Percentiles rank a stretch among this genome's conserved stretches.
Conservation (phyloP, 1,284 basidiomycete species). For the Papiliotrema flavescens region DNA sequence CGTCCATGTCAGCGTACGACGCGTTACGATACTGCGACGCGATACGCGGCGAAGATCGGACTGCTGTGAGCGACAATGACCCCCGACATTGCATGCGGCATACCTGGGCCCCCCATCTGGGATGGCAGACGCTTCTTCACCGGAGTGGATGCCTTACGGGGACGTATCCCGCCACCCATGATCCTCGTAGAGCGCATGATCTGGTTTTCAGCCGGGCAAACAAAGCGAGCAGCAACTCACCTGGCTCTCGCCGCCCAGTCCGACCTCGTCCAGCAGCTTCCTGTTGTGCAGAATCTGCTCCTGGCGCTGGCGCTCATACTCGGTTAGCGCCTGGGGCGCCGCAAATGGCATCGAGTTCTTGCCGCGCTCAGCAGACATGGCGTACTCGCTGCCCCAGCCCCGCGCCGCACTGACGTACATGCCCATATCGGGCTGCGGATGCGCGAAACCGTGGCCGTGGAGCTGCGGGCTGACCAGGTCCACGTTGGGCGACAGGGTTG, state of each 20-base stretch:
- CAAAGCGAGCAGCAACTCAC: slow-evolving; percentile 11
- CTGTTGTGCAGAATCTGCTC: slow-evolving; percentile 37
- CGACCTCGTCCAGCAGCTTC: slow-evolving; percentile 37
- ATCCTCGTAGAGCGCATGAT: slow-evolving; percentile 4
- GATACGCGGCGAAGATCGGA: slow-evolving; percentile 38
- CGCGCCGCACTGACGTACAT: slow-evolving; percentile 13
- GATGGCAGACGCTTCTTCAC: slow-evolving; percentile 24
- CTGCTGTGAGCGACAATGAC: slow-evolving; percentile 12
- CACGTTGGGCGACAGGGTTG: slow-evolving; percentile 1
- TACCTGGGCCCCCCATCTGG: slow-evolving; percentile 21
- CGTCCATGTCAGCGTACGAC: slow-evolving; percentile 41
- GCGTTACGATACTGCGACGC: slow-evolving; percentile 34
- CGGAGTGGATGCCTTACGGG: slow-evolving; percentile 22
- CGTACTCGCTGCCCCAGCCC: slow-evolving; percentile 16
- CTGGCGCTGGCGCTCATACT: slow-evolving; percentile 40
- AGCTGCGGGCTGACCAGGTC: neutral
- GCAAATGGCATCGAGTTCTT: slow-evolving; percentile 15
- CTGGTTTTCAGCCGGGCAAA: neutral
- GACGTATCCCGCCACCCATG: neutral
- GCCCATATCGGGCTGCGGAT: slow-evolving; percentile 25
- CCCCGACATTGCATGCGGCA: slow-evolving; percentile 6
- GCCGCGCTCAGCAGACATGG: slow-evolving; percentile 19
- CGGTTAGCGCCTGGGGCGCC: slow-evolving; percentile 15
- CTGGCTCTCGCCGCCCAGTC: slow-evolving; percentile 20
- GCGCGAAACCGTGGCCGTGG: slow-evolving; percentile 10